Conservation (phyloP, 2,329 filamentous ascomycete species). For the Aciculosporium take region DNA sequence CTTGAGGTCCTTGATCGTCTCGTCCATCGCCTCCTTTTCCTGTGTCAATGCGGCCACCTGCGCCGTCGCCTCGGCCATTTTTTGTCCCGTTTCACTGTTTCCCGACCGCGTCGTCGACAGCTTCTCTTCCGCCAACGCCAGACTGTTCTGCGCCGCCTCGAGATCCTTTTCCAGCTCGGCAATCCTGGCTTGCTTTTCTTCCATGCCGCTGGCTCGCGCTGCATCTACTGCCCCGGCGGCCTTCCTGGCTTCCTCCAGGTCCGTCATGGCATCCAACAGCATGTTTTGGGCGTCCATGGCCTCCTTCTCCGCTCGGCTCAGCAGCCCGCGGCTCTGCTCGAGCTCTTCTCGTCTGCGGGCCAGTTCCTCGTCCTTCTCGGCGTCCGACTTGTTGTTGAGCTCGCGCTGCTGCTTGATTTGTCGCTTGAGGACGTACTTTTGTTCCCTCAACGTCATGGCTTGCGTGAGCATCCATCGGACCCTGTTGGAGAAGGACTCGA, state of each 20-base stretch:
- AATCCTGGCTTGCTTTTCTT: constrained; percentile 25
- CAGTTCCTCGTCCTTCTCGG: constrained; percentile 52
- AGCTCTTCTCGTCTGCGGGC: constrained; percentile 43
- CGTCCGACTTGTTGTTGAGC: constrained; percentile 75
- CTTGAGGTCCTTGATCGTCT: constrained; percentile 14
- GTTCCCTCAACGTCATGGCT: constrained; percentile 65
- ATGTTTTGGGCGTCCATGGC: constrained; percentile 29
- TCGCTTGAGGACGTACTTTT: constrained; percentile 76
- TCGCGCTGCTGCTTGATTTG: constrained; percentile 94
- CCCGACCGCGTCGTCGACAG: constrained; percentile 22
- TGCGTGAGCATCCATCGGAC: constrained; percentile 68
- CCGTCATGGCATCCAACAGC: constrained; percentile 31
- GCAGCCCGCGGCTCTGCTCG: constrained; percentile 24
- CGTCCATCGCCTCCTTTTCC: constrained; percentile 15
- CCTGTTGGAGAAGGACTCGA: constrained; percentile 62
- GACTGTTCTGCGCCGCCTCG: constrained; percentile 7
- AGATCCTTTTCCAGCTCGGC: constrained; percentile 23
- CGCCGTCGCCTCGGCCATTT: constrained; percentile 12
- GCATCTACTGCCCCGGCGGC: constrained; percentile 12
- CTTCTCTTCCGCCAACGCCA: constrained; percentile 18
- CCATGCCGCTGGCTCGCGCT: constrained; percentile 13
- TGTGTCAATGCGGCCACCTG: constrained; percentile 16
- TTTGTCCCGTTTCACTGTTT: constrained; percentile 21
- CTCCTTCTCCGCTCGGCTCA: constrained; percentile 25
- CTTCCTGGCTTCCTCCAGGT: constrained; percentile 27